phyloP scores from a whole-genome alignment of 2,329 filamentous ascomycete species.

The Curvularia verruculosa region DNA sequence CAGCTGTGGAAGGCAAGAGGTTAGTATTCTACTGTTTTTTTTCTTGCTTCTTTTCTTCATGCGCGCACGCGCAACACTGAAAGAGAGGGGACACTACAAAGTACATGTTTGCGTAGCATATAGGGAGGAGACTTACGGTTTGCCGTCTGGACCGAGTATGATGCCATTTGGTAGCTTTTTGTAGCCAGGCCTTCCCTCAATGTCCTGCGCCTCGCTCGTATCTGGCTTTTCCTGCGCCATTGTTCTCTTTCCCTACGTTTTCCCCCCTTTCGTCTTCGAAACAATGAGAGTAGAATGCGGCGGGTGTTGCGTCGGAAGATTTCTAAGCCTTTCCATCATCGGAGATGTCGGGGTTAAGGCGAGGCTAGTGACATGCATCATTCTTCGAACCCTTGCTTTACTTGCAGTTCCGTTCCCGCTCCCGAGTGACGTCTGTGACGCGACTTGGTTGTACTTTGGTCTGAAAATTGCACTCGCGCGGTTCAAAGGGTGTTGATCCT shows the following conservation, averaged over 20 bases:
- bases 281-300: conserved; percentile 3
- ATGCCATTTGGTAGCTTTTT: conserved; percentile 72
- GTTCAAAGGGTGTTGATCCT: background rate
- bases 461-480: background rate
- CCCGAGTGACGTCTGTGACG: background rate
- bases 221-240: conserved; percentile 37
- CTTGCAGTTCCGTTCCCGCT: background rate
- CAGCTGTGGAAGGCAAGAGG: conserved; percentile 58
- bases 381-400: conserved; percentile 7
- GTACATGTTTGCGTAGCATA: conserved; percentile 25
- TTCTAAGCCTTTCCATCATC: conserved; percentile 26
- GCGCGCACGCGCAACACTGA: no score
- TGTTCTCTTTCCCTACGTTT: background rate
- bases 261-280: background rate
- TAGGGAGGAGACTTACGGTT: conserved; percentile 70
- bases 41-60: background rate
- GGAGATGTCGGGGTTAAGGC: conserved; percentile 20
- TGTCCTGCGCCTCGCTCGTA: conserved; percentile 34
- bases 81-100: background rate
- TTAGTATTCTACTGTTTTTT: conserved; percentile 1
- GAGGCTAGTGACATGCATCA: conserved; percentile 11
- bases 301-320: conserved; percentile 14
- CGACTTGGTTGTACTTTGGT: background rate
- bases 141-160: conserved; percentile 79
- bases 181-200: conserved; percentile 39